Base-by-base conservation (phyloP, 768 basidiomycete species). In the Boletus vermiculosoides region DNA sequence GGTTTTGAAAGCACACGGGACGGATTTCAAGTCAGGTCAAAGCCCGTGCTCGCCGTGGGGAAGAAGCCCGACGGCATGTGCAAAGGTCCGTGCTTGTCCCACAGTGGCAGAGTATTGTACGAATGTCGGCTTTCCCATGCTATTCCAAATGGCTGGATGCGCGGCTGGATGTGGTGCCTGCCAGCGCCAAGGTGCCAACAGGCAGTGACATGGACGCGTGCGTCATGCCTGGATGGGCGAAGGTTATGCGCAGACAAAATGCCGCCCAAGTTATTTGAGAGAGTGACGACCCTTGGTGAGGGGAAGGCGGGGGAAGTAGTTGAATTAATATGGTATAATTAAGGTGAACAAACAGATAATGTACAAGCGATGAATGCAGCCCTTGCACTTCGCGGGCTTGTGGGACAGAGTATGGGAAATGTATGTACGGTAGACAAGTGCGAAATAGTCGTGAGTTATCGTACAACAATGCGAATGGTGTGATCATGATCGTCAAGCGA, bases 261-360 rank as follows among this genome's bases (percentile, higher is more conserved):
- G 15, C 46, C 33, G 18, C 52, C 5, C 51, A 9, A 22, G 36
- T 34, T 23, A 12, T 23, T 30, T 33, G 12, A 37, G 16, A 15
- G 36, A 9, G n/a, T n/a, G 10, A 54, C 40, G 52, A 55, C 54
- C 39, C 40, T 55, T 33, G 37, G 10, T 18, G 52, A 30, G 55
- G 39, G 53, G 53, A 55, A 30, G 28, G 10, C 52, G 52, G 30
- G 37, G 40, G 42, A 55, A 59, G 31, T 56, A 70, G 44, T n/a
- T 55, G 49, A 28, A 65, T 73, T 70, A 72, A 71, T 72, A 72
- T 55, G 65, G 71, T 67, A 72, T 72, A 73, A 72, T 73, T 72
- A 72, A 61, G 47, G 48, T 45, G 25, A 39, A 60, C 54, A 62
- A n/a, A 57, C 63, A 56, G 60, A 61, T 71, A 69, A 56, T 60